Percentiles rank a stretch among this genome's conserved stretches.
Conservation (phyloP, 805 yeast genomes). For the Jamesozyma spencerorum region DNA sequence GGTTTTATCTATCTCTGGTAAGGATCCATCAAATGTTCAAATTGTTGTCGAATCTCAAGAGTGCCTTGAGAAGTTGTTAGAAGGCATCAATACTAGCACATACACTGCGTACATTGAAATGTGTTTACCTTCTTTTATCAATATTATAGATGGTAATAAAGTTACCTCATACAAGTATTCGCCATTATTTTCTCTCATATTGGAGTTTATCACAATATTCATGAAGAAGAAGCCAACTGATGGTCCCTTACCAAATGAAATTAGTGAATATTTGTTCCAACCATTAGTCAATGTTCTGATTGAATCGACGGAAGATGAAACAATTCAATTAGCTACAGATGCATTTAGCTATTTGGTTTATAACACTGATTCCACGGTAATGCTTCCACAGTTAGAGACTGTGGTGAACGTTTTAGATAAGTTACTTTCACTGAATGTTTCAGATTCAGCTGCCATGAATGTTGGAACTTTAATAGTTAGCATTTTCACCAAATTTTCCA, state of each 20-base stretch:
- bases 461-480: conserved; percentile 58
- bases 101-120: conserved; percentile 41
- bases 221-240: conserved; percentile 26
- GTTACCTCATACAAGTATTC: conserved; percentile 38
- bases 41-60: conserved; percentile 59
- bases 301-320: conserved; percentile 59
- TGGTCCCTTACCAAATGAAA: conserved; percentile 19
- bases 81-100: conserved; percentile 34
- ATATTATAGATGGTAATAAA: conserved; percentile 26
- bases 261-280: conserved; percentile 19
- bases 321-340: conserved; percentile 70
- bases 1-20: conserved; percentile 54
- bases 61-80: conserved; percentile 53
- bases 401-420: conserved; percentile 49
- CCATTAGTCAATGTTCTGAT: conserved; percentile 24
- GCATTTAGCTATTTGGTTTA: conserved; percentile 53
- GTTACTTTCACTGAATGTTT: conserved; percentile 58
- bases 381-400: conserved; percentile 10
- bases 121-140: conserved; percentile 44
- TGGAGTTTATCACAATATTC: conserved; percentile 24
- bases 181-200: conserved; percentile 38
- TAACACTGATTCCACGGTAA: conserved; percentile 26
- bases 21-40: conserved; percentile 68
- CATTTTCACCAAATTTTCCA: conserved; percentile 44
- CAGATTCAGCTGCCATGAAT: conserved; percentile 76